Evolutionary conservation across 2,329 filamentous ascomycete genomes (phyloP).

Genomic region (Juglanconis juglandina): DNA sequence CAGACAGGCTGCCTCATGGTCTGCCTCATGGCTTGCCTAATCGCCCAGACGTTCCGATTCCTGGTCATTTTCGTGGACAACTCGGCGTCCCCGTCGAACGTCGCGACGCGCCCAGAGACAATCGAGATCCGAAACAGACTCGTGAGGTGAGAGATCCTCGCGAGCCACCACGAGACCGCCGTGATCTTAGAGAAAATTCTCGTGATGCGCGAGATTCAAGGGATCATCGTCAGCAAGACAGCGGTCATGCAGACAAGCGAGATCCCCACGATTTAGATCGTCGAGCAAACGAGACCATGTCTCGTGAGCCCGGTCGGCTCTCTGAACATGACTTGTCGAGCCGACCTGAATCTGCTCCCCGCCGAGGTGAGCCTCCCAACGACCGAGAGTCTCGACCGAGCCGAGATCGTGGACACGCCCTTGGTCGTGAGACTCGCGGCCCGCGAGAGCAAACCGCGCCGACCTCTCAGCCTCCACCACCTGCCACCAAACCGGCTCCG

Average conservation of each 20-base stretch:
- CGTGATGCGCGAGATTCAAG: conserved; percentile 30
- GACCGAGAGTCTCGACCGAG: conserved; percentile 28
- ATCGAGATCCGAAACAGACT: conserved; percentile 37
- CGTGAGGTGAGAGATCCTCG: conserved; percentile 38
- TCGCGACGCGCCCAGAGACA: conserved; percentile 27
- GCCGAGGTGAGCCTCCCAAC: conserved; percentile 33
- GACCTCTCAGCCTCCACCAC: conserved; percentile 8
- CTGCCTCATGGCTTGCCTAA: conserved; percentile 41
- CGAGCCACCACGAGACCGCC: conserved; percentile 25
- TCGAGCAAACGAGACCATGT: conserved; percentile 34
- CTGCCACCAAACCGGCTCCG: conserved; percentile 29
- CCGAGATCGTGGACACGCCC: conserved; percentile 36
- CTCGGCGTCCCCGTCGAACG: conserved; percentile 35
- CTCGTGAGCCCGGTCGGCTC: conserved; percentile 34
- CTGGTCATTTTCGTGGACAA: conserved; percentile 44
- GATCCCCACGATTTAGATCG: conserved; percentile 44
- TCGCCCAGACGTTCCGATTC: conserved; percentile 56
- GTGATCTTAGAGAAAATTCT: conserved; percentile 12
- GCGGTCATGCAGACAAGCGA: conserved; percentile 22
- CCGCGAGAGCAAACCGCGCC: conserved; percentile 21
- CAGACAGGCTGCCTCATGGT: conserved; percentile 16
- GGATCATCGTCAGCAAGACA: conserved; percentile 24
- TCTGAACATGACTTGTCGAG: conserved; percentile 37
- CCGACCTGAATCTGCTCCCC: conserved; percentile 28
- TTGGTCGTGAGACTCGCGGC: conserved; percentile 22